Evolutionary conservation across 2,329 filamentous ascomycete species (phyloP), one percentile per base, ranked within the genome.

Genomic region (Coniochaeta ligniaria): DNA sequence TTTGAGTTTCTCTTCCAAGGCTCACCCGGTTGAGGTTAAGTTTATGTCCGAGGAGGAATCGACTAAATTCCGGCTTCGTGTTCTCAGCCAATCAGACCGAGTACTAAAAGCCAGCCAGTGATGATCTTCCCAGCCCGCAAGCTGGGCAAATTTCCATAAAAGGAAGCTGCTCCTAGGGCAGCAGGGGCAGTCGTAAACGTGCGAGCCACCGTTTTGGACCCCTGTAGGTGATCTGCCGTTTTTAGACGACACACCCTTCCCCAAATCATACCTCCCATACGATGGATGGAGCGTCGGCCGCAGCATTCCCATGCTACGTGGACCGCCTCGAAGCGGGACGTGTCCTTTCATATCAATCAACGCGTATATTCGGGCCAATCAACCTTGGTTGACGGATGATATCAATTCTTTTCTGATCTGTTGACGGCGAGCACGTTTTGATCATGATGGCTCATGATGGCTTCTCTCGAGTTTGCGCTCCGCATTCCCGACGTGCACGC

Each of bases 121-220:
- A 57, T 38, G 31, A 38, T 35, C 31, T 36, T 28, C 31, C 24
- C n/a, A 35, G 31, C 20, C 54, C 17, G 33, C 31, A 24, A 57
- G 11, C n/a, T 57, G 54, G 54, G 54, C 54, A 36, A 57, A 57
- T 35, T 57, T 57, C 54, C 54, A 36, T 16, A 57, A 35, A 36
- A 35, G 54, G 54, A 57, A 55, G 26, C n/a, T 31, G 26, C n/a
- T n/a, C n/a, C n/a, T n/a, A n/a, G n/a, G n/a, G n/a, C n/a, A n/a
- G n/a, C n/a, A n/a, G n/a, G n/a, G n/a, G n/a, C n/a, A n/a, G n/a
- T n/a, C n/a, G n/a, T n/a, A n/a, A 8, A 55, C 35, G 35, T 9
- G 35, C 35, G 6, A 3, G 3, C 12, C 35, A 14, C 35, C 47
- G 47, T 52, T 52, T 52, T 26, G 14, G 24, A 52, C 47, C 47